phyloP scores from a whole-genome alignment of 2,329 filamentous ascomycete genomes.

The Cadophora malorum region DNA sequence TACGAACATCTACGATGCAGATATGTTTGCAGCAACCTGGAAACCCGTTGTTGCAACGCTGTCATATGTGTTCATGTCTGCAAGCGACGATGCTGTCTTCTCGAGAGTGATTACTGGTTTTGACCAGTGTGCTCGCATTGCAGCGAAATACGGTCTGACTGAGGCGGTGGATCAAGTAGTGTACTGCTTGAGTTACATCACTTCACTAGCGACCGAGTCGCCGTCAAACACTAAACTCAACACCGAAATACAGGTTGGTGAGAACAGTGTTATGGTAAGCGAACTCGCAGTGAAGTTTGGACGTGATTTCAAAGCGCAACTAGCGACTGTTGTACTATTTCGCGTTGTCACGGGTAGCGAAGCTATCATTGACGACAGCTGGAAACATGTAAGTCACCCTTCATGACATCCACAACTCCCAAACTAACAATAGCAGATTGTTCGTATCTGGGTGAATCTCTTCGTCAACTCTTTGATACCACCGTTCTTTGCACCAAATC shows the following conservation, averaged over 20 bases:
- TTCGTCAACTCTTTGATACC: slow-evolving; percentile 95
- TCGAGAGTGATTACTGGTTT: slow-evolving; percentile 93
- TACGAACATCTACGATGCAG: slow-evolving; percentile 93
- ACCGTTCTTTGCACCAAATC: slow-evolving; percentile 73
- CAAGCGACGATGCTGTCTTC: slow-evolving; percentile 95
- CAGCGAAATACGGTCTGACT: slow-evolving; percentile 79
- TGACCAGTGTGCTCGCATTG: slow-evolving; percentile 93
- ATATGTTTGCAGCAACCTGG: slow-evolving; percentile 98
- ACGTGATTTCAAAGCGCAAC: slow-evolving; percentile 88
- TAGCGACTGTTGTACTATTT: slow-evolving; percentile 95
- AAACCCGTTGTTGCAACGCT: slow-evolving; percentile 92
- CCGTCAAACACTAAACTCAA: slow-evolving; percentile 87
- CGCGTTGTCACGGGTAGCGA: slow-evolving; percentile 89
- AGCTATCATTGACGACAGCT: slow-evolving; percentile 74
- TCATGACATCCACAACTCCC: slow-evolving; percentile 4
- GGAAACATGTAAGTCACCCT: slow-evolving; percentile 71
- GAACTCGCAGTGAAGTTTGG: slow-evolving; percentile 96
- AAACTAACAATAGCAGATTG: slow-evolving; percentile 65
- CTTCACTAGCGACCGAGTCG: slow-evolving; percentile 77
- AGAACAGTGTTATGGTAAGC: slow-evolving; percentile 97
- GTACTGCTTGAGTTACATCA: slow-evolving; percentile 88
- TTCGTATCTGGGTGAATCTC: slow-evolving; percentile 92
- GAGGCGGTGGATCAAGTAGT: slow-evolving; percentile 94
- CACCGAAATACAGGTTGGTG: slow-evolving; percentile 91
- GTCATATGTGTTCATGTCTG: slow-evolving; percentile 98